Percentiles rank a stretch among this genome's conserved stretches.
phyloP scores from a whole-genome alignment of 2,329 filamentous ascomycete genomes.

The Clonostachys sp. region DNA sequence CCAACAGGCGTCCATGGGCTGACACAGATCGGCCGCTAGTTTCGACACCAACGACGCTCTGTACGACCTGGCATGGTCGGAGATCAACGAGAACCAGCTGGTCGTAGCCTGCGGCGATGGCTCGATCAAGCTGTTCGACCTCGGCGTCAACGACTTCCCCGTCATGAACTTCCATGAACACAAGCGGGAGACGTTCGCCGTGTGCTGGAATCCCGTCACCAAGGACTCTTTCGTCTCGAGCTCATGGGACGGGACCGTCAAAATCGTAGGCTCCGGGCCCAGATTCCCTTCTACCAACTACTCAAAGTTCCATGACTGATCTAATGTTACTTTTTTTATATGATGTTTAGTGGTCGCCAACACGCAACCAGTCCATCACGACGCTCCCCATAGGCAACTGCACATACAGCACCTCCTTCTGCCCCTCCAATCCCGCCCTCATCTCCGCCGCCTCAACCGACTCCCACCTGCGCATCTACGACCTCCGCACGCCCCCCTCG shows the following conservation, averaged over 20 bases:
- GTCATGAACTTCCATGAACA: constrained; percentile 92
- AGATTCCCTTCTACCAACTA: not conserved
- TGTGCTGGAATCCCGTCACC: constrained; percentile 85
- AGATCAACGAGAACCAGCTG: constrained; percentile 93
- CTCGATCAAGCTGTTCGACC: constrained; percentile 90
- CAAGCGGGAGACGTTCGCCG: constrained; percentile 86
- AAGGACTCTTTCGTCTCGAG: constrained; percentile 89
- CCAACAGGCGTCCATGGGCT: constrained; percentile 1
- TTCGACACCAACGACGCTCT: constrained; percentile 97
- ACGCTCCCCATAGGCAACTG: constrained; percentile 91
- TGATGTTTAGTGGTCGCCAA: constrained; percentile 70
- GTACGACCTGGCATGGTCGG: constrained; percentile 93
- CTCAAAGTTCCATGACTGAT: not conserved
- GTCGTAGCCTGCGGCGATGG: constrained; percentile 88
- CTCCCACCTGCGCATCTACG: constrained; percentile 84
- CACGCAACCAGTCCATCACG: constrained; percentile 66
- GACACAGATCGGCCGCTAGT: constrained; percentile 35
- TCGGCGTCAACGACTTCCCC: constrained; percentile 75
- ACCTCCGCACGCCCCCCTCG: constrained; percentile 80
- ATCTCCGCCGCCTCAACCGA: constrained; percentile 87
- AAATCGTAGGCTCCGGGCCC: constrained; percentile 53
- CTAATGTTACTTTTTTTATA: not conserved
- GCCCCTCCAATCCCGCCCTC: constrained; percentile 79
- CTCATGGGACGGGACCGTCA: constrained; percentile 95
- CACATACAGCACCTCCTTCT: constrained; percentile 91